These are phyloP conservation scores for Leishmania tropica DNA, from an alignment of 208 protist species.

Conservation along the genomic window DNA sequence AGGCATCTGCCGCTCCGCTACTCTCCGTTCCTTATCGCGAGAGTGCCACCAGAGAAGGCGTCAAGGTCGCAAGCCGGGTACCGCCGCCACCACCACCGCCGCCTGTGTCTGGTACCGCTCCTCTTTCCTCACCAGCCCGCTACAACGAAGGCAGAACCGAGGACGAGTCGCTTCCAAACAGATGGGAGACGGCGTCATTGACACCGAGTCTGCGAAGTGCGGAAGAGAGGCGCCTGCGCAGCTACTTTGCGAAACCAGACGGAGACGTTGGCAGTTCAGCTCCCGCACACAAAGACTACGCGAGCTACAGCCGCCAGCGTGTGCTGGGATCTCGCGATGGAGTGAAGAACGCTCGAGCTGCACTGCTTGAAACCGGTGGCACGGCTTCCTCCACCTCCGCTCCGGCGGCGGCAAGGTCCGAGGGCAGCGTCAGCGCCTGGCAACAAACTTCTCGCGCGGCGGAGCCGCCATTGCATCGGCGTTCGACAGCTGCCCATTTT, in stretches of 20 bases:
- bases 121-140: constrained; percentile 3
- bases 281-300: neutral
- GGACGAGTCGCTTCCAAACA: neutral
- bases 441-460: neutral
- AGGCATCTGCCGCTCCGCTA: neutral
- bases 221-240: constrained; percentile 21
- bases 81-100: constrained; percentile 6
- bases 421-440: neutral
- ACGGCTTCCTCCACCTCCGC: neutral
- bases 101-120: neutral
- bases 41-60: neutral
- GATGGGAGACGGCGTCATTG: constrained; percentile 33
- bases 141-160: neutral
- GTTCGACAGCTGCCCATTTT: neutral
- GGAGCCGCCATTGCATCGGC: neutral
- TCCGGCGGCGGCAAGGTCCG: neutral
- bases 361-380: neutral
- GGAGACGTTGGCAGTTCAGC: neutral
- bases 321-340: neutral
- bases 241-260: constrained; percentile 17
- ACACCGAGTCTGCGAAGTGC: constrained; percentile 19
- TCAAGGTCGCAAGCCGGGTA: neutral
- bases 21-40: constrained; percentile 6
- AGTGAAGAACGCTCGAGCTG: neutral
- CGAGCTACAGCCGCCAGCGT: neutral